Base-by-base conservation (phyloP, 345 rosid genomes). In the Eutrema heterophyllum region DNA sequence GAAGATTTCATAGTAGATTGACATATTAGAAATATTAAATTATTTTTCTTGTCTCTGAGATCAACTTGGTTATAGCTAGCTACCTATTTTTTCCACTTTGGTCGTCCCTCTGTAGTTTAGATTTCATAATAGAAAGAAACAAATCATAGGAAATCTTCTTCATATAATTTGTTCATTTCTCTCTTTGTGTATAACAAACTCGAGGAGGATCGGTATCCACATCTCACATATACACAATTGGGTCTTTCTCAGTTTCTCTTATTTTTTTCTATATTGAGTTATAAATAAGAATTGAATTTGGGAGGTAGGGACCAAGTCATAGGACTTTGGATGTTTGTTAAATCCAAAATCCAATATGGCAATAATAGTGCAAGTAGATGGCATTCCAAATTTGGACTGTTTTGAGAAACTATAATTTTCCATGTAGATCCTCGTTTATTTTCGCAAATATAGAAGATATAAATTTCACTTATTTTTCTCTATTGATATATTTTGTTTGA, bases 281-380 rank as follows among this genome's bases (percentile, higher is more conserved):
- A 21, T 67, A 13, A 51, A 15, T 26, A 53, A 52, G 32, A 44
- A 21, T n/a, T 70, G 46, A 30, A 18, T 8, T 44, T 58, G 6
- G 36, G 50, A 64, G 72, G 66, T 66, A 56, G 43, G 72, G 77
- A 55, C 58, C 66, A 57, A 64, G 49, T 46, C 35, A 65, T 27
- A 55, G 14, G 10, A 54, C 40, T 45, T 64, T 64, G 71, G 58
- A 73, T 64, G 77, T 56, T 55, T 45, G 15, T 55, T 54, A 55
- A 63, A 63, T 64, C 70, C 64, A 53, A 64, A 10, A 27, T 73
- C 41, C 32, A 45, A 7, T 10, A 58, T 46, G 30, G 50, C 40
- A 54, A 63, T 27, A 72, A 9, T 26, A 41, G 29, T 43, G 70
- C 76, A 64, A 72, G 64, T 72, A 62, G 63, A 62, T 63, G 54